A percentile compares a stretch with the other conserved stretches of the same genome.
Conservation (phyloP, 2,329 filamentous ascomycete genomes). For the Sarocladiaceae sp. region DNA sequence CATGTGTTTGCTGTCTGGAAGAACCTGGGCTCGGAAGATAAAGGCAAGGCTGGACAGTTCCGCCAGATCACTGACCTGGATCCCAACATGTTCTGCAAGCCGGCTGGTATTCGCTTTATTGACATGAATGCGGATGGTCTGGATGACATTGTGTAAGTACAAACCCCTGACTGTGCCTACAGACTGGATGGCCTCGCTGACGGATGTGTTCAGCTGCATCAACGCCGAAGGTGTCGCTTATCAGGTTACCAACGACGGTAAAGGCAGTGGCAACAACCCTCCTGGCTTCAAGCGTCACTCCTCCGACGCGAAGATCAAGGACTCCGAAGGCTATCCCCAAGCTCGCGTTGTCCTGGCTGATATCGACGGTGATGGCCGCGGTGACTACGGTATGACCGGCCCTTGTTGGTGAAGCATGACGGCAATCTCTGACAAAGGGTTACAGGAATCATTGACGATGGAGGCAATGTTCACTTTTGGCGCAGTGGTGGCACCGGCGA, state of each 20-base stretch:
- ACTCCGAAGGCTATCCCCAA: background rate
- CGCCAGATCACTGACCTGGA: background rate
- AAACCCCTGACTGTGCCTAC: background rate
- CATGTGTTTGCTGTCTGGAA: background rate
- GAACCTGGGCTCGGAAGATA: background rate
- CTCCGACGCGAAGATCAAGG: background rate
- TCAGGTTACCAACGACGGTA: background rate
- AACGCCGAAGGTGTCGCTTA: background rate
- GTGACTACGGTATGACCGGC: background rate
- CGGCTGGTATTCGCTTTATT: slow-evolving; percentile 4
- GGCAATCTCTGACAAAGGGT: slow-evolving; percentile 7
- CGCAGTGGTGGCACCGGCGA: slow-evolving; percentile 10
- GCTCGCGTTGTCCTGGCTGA: background rate
- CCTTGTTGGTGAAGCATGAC: background rate
- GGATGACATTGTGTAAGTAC: slow-evolving; percentile 10
- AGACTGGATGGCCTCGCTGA: no score
- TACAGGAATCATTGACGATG: slow-evolving; percentile 11
- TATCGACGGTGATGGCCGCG: background rate
- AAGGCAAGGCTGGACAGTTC: background rate
- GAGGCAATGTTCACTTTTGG: slow-evolving; percentile 10
- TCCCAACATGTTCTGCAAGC: background rate
- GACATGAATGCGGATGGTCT: slow-evolving; percentile 12
- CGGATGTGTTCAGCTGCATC: background rate
- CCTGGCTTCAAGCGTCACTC: background rate
- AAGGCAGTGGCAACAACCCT: background rate